Conservation (phyloP, 78 protist genomes). For the slime mould (Dictyostelium discoideum) region dicty_2.7 NC_007090.3:573501-574000, state of each 20-base stretch:
- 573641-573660: constrained; percentile 45
- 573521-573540: constrained; percentile 50
- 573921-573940: neutral
- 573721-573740: neutral
- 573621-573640: constrained; percentile 15
- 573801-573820: neutral
- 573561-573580: constrained; percentile 33
- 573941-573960: neutral
- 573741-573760: neutral
- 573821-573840: constrained; percentile 36
- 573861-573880: neutral
- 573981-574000: neutral
- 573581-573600: neutral
- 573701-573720: constrained; percentile 56
- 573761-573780: neutral
- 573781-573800: constrained; percentile 25
- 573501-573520: constrained; percentile 31
- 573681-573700: constrained; percentile 54
- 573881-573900: neutral
- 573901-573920: neutral
- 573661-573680: constrained; percentile 42
- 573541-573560: constrained; percentile 36
- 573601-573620: constrained; percentile 3
- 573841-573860: constrained; percentile 18
- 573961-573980: neutral